A percentile compares a stretch with the other conserved stretches of the same genome.
Evolutionary conservation across 192 early-diverging fungal genomes (phyloP).

Genomic region (Haplosporangium gracile): DNA sequence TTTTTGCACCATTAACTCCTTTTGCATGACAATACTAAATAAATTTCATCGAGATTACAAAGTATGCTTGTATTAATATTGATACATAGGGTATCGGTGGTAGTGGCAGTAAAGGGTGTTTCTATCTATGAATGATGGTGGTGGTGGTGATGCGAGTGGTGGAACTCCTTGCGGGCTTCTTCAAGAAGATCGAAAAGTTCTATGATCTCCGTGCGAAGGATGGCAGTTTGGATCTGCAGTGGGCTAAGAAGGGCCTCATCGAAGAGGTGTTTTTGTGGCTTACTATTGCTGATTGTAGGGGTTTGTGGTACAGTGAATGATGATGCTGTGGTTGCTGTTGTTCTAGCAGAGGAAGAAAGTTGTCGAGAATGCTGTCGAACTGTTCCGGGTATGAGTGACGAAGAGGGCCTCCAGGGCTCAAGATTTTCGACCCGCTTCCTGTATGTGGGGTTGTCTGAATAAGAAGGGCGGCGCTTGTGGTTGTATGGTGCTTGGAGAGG

Average conservation of each 20-base stretch:
- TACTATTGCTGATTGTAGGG: not conserved
- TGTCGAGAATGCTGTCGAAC: not conserved
- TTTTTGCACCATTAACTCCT: not conserved
- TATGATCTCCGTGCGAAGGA: constrained; percentile 14
- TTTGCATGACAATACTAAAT: not conserved
- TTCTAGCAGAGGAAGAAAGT: not conserved
- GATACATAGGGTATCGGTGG: not conserved
- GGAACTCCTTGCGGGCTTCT: constrained; percentile 12
- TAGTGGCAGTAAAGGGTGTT: too few species aligned
- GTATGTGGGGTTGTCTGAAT: not conserved
- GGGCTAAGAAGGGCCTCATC: not conserved
- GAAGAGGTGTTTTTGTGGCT: not conserved
- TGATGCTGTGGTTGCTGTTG: not conserved
- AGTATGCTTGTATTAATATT: not conserved
- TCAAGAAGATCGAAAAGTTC: constrained; percentile 23
- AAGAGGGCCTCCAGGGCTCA: not conserved
- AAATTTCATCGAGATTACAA: not conserved
- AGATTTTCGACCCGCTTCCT: not conserved
- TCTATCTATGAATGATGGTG: not conserved
- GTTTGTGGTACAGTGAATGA: not conserved
- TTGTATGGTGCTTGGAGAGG: not conserved
- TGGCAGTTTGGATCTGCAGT: constrained; percentile 11
- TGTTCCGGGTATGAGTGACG: not conserved
- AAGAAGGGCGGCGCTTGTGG: not conserved
- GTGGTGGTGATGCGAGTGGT: not conserved